A percentile compares a stretch with the other conserved stretches of the same genome.
Evolutionary conservation across 148 eudicot genomes (phyloP).

Genomic region (Spergularia bocconei): DNA sequence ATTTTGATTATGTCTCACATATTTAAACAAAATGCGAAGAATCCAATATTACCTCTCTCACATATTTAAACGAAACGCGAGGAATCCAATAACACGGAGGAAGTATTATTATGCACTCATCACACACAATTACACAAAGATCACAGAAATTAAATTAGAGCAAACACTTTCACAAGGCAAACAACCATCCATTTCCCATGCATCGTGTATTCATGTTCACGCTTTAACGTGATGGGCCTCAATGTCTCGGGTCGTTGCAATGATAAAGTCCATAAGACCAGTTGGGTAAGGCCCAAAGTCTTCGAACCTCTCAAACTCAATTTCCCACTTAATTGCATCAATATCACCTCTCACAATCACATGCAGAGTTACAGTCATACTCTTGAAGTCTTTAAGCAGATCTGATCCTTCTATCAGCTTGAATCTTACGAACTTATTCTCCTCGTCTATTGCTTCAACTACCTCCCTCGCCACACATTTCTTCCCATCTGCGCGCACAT

Average conservation of each 20-base stretch:
- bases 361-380: neutral
- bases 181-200: too few relatives aligned
- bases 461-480: neutral
- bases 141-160: too few relatives aligned
- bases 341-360: conserved; percentile 13
- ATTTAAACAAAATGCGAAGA: too few relatives aligned
- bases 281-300: conserved; percentile 22
- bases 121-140: too few relatives aligned
- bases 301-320: conserved; percentile 16
- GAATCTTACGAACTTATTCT: conserved; percentile 11
- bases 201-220: too few relatives aligned
- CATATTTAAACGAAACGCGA: too few relatives aligned
- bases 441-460: conserved; percentile 16
- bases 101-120: too few relatives aligned
- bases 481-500: conserved; percentile 2
- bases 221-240: conserved; percentile 16
- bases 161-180: too few relatives aligned
- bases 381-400: neutral
- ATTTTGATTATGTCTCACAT: too few relatives aligned
- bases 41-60: too few relatives aligned
- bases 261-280: conserved; percentile 10
- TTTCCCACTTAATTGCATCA: neutral
- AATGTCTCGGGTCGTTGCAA: conserved; percentile 16
- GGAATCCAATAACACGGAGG: too few relatives aligned
- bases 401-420: conserved; percentile 8